These are phyloP conservation scores for Phytopythium montanum DNA, from an alignment of 352 stramenopile species.

Conservation along the genomic window DNA sequence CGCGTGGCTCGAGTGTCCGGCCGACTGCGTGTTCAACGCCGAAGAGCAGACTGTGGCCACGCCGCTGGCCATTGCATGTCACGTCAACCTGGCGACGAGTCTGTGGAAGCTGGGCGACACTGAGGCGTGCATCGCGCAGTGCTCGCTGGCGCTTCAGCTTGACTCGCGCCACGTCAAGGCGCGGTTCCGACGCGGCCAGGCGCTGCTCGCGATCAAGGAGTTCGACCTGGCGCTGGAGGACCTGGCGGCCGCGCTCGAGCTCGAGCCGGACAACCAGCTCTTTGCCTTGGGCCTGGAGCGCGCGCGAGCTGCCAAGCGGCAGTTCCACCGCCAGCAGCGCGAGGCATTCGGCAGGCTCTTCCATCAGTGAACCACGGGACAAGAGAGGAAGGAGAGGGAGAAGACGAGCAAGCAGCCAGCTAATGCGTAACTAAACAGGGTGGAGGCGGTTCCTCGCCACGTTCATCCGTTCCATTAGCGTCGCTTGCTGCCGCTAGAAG, in stretches of 20 bases:
- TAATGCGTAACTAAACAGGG: slow-evolving; percentile 54
- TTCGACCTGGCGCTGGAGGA: slow-evolving; percentile 57
- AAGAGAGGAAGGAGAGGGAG: slow-evolving; percentile 5
- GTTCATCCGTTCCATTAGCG: not conserved
- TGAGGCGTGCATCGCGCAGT: slow-evolving; percentile 45
- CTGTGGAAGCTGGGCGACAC: slow-evolving; percentile 42
- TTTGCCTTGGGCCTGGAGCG: slow-evolving; percentile 31
- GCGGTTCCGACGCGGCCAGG: slow-evolving; percentile 63
- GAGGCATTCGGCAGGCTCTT: slow-evolving; percentile 35
- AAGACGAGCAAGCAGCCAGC: slow-evolving; percentile 8
- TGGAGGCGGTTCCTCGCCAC: slow-evolving; percentile 36
- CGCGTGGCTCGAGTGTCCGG: slow-evolving; percentile 49
- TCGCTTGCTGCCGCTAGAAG: slow-evolving; percentile 15
- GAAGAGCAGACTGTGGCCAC: slow-evolving; percentile 31
- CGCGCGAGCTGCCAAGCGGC: slow-evolving; percentile 24
- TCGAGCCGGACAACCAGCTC: slow-evolving; percentile 44
- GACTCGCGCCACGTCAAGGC: slow-evolving; percentile 56
- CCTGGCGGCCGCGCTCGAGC: slow-evolving; percentile 26
- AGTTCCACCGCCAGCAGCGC: slow-evolving; percentile 39
- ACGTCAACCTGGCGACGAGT: slow-evolving; percentile 61
- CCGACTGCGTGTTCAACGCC: slow-evolving; percentile 28
- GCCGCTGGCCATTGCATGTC: slow-evolving; percentile 38
- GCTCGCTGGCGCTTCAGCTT: slow-evolving; percentile 36
- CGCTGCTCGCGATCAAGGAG: slow-evolving; percentile 44
- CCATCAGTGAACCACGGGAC: not conserved